Base-by-base conservation (phyloP, 257 asterid species). In the Nicotiana tabacum region DNA sequence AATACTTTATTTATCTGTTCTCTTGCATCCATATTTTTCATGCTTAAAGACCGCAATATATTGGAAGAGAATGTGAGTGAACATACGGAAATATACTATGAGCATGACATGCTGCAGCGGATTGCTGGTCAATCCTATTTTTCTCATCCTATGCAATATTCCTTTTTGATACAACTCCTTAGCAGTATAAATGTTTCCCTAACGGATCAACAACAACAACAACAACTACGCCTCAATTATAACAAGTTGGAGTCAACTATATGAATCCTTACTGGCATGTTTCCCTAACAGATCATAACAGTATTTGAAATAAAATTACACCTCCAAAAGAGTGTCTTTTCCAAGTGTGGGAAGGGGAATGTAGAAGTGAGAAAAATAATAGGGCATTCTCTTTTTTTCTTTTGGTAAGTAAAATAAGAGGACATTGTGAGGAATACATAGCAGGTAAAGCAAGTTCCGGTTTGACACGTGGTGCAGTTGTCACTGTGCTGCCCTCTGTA, bases 391-490 rank as follows among this genome's bases (percentile, higher is more conserved):
- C 60, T 43, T 16, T 21, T 24, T 27, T 48, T 48, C 62, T 74
- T 43, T 48, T 74, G 39, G 39, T 15, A 46, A 48, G 39, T 27
- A 48, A 24, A n/a, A 48, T 43, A 48, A 74, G 29, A 48, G 39
- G 43, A 48, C 18, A 53, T 13, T 53, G 8, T 74, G 79, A 74
- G 24, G 24, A 74, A 77, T 92, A 95, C 99, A 96, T 91, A 81
- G 87, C 87, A 67, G 99, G 98, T 85, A 93, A 85, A 29, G 98
- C 61, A 46, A 96, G 97, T 88, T 91, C 98, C 15, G 99, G 92
- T 85, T 96, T 94, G 65, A 93, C 99, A 66, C 95, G 95, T 5
- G 99, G 98, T 76, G 96, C 95, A 61, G 88, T 94, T 83, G 98
- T 80, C 4, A 84, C 91, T 9, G 93, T 29, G 83, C 80, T 87